These are phyloP conservation scores for Hypoxylon crocopeplum DNA, from an alignment of 495 filamentous ascomycete species.

Conservation along the genomic window DNA sequence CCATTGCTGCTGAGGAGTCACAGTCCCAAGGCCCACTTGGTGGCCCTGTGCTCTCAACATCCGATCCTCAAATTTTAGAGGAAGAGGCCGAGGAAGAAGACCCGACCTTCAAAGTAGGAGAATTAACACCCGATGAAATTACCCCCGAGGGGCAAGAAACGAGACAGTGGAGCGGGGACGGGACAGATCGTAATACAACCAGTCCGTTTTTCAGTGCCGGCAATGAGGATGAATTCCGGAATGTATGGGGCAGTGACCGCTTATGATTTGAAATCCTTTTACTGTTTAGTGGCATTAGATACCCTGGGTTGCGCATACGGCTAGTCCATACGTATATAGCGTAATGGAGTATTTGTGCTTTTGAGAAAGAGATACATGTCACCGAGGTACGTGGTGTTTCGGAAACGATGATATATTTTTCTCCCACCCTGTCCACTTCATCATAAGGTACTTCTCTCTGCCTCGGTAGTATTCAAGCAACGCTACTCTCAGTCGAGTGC, in stretches of 20 bases:
- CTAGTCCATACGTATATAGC: conserved; percentile 11
- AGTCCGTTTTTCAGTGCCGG: conserved; percentile 36
- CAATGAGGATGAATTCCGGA: conserved; percentile 45
- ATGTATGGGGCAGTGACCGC: conserved; percentile 45
- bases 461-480: too few species aligned
- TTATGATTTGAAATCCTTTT: conserved; percentile 32
- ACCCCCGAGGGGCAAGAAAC: conserved; percentile 17
- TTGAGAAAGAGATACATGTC: too few species aligned
- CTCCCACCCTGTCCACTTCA: too few species aligned
- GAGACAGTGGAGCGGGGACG: conserved; percentile 30
- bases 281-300: conserved; percentile 38
- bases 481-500: too few species aligned
- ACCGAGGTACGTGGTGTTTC: too few species aligned
- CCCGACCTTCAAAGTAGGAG: conserved; percentile 23
- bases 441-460: too few species aligned
- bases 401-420: too few species aligned
- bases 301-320: conserved; percentile 37
- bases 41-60: conserved; percentile 37
- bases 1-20: conserved; percentile 32
- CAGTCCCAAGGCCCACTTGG: conserved; percentile 38
- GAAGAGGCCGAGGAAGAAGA: conserved; percentile 43
- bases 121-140: conserved; percentile 19
- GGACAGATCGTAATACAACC: conserved; percentile 10
- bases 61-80: conserved; percentile 40
- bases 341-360: not conserved